These are phyloP conservation scores for Metschnikowia sp. DNA, from an alignment of 805 yeast genomes.

Conservation along the genomic window DNA sequence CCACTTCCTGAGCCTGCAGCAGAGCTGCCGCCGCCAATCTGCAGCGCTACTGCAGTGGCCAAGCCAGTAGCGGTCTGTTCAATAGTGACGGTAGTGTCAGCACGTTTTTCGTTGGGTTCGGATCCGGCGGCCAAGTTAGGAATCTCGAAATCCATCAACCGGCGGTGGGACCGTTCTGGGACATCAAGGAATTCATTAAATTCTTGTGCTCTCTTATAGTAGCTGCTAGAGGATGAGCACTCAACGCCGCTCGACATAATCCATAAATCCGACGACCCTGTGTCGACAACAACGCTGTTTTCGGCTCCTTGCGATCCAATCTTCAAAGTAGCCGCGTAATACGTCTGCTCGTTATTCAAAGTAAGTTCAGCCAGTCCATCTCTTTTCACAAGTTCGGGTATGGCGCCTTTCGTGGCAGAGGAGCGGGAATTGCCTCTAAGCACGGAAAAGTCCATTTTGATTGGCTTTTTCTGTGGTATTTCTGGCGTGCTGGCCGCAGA, in stretches of 20 bases:
- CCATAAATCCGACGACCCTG: conserved; percentile 46
- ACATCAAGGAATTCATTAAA: neutral
- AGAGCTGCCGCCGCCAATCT: neutral
- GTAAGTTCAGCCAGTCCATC: conserved; percentile 5
- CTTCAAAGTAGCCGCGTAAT: conserved; percentile 11
- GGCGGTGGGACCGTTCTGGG: neutral
- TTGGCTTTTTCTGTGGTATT: neutral
- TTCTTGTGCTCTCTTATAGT: neutral
- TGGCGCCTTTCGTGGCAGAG: conserved; percentile 3
- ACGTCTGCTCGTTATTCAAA: conserved; percentile 9
- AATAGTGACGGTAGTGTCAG: neutral
- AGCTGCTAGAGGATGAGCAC: neutral
- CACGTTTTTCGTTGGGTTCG: neutral
- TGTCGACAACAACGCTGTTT: conserved; percentile 38
- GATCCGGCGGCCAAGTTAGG: neutral
- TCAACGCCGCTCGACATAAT: conserved; percentile 24
- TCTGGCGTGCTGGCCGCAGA: conserved; percentile 9
- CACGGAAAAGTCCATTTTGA: conserved; percentile 13
- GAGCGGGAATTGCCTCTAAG: conserved; percentile 8
- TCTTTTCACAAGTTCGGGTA: conserved; percentile 5
- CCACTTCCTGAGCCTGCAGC: neutral
- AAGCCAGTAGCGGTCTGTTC: too few species aligned
- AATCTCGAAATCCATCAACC: conserved; percentile 1
- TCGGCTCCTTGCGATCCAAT: conserved; percentile 15
- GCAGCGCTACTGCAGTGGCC: neutral